Conservation (phyloP, 345 rosid species). For the Gossypium raimondii region DNA sequence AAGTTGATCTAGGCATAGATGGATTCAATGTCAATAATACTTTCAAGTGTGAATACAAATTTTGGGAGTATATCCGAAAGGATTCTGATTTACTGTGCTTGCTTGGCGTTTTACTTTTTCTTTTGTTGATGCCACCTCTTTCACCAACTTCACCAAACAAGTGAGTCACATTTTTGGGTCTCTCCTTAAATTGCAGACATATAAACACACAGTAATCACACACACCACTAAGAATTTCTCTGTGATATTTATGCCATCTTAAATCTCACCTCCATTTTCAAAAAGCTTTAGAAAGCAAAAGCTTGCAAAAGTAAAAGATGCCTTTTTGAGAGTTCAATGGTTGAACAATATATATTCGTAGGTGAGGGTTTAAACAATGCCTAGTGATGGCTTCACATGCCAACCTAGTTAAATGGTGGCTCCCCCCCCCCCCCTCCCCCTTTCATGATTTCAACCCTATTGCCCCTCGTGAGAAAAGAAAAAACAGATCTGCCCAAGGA, state of each 20-base stretch:
- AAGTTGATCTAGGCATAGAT: no score
- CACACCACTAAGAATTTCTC: no score
- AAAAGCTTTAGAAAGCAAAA: not conserved
- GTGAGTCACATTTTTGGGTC: slow-evolving; percentile 30
- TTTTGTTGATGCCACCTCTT: slow-evolving; percentile 33
- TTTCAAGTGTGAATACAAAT: not conserved
- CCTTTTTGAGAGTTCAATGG: slow-evolving; percentile 46
- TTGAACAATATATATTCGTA: slow-evolving; percentile 39
- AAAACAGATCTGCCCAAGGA: slow-evolving; percentile 14
- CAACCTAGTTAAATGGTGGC: slow-evolving; percentile 26
- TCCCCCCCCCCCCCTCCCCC: slow-evolving; percentile 11
- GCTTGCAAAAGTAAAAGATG: slow-evolving; percentile 15
- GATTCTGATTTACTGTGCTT: no score
- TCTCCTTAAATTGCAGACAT: not conserved
- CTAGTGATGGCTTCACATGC: slow-evolving; percentile 37
- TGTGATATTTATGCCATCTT: not conserved
- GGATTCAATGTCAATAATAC: no score
- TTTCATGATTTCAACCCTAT: slow-evolving; percentile 25
- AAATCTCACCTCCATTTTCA: not conserved
- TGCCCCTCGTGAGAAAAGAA: not conserved
- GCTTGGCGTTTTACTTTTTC: slow-evolving; percentile 18
- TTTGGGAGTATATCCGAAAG: slow-evolving; percentile 29
- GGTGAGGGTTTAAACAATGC: not conserved
- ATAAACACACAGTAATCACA: no score
- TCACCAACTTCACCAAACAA: slow-evolving; percentile 27